Conservation (phyloP, 352 stramenopile genomes). For the Plasmopara halstedii region DNA sequence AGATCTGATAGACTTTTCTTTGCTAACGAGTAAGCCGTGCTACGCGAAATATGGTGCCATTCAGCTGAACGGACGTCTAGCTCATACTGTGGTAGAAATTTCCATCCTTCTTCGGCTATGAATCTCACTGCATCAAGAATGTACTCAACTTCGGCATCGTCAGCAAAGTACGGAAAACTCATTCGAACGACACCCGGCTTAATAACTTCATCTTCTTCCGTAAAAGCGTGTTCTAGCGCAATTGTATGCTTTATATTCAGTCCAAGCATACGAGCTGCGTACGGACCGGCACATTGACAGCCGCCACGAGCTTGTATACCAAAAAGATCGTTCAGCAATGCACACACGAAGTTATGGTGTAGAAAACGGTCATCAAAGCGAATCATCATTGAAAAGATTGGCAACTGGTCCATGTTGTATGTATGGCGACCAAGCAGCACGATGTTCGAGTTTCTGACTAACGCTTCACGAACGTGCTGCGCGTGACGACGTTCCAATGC, state of each 20-base stretch:
- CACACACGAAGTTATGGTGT: slow-evolving; percentile 98
- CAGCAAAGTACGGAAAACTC: slow-evolving; percentile 87
- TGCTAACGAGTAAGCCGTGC: slow-evolving; percentile 6
- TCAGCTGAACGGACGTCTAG: slow-evolving; percentile 93
- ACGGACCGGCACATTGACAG: slow-evolving; percentile 89
- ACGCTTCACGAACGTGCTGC: slow-evolving; percentile 25
- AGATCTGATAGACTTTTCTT: slow-evolving; percentile 23
- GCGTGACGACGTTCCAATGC: slow-evolving; percentile 41
- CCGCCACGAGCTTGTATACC: slow-evolving; percentile 80
- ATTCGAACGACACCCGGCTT: slow-evolving; percentile 93
- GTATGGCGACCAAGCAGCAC: slow-evolving; percentile 84
- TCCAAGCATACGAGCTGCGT: slow-evolving; percentile 89
- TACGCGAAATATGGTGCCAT: slow-evolving; percentile 61
- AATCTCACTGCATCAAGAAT: slow-evolving; percentile 90
- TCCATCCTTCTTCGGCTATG: slow-evolving; percentile 88
- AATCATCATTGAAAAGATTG: slow-evolving; percentile 94
- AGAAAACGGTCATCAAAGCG: slow-evolving; percentile 85
- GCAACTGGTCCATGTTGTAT: slow-evolving; percentile 54
- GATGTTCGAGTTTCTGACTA: slow-evolving; percentile 55
- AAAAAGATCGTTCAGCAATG: slow-evolving; percentile 97
- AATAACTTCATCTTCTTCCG: slow-evolving; percentile 90
- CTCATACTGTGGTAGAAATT: slow-evolving; percentile 91
- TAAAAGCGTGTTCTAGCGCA: slow-evolving; percentile 76
- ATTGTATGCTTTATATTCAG: slow-evolving; percentile 64
- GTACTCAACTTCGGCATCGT: slow-evolving; percentile 86